Percentiles rank a stretch among this genome's conserved stretches.
These are phyloP conservation scores for Cymbidium sinense DNA, from an alignment of 106 monocot genomes.

Conservation along the genomic window DNA sequence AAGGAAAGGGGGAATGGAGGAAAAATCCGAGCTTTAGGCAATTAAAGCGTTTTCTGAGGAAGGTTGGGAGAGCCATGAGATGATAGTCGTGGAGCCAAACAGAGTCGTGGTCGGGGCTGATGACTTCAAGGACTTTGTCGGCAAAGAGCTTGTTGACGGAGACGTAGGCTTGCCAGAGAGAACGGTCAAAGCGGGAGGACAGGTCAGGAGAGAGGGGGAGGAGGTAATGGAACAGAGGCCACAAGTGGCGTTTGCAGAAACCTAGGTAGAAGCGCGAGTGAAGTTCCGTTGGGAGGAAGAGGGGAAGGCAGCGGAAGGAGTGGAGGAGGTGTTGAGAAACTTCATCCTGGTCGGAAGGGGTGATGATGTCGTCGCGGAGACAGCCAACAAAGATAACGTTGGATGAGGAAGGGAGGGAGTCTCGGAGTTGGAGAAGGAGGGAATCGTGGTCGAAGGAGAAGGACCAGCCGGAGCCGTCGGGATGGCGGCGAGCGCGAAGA, in stretches of 20 bases:
- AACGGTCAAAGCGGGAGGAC: slow-evolving; percentile 39
- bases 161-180: slow-evolving; percentile 47
- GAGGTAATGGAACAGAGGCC: slow-evolving; percentile 11
- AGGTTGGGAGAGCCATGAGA: slow-evolving; percentile 50
- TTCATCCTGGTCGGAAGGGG: slow-evolving; percentile 9
- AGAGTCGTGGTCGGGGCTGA: slow-evolving; percentile 42
- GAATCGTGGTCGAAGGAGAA: slow-evolving; percentile 9
- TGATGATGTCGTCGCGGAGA: slow-evolving; percentile 8
- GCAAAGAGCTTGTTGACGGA: slow-evolving; percentile 59
- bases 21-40: slow-evolving; percentile 49
- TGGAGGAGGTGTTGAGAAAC: slow-evolving; percentile 1
- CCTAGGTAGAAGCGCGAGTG: slow-evolving; percentile 2
- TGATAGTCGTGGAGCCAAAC: slow-evolving; percentile 59
- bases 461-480: slow-evolving; percentile 4
- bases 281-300: slow-evolving; percentile 4
- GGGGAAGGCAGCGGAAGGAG: slow-evolving; percentile 7
- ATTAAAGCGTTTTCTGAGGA: slow-evolving; percentile 42
- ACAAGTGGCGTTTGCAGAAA: slow-evolving; percentile 7
- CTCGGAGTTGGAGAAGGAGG: slow-evolving; percentile 7
- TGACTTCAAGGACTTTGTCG: slow-evolving; percentile 46
- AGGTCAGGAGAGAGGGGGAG: slow-evolving; percentile 24
- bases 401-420: slow-evolving; percentile 7
- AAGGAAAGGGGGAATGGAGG: slow-evolving; percentile 51
- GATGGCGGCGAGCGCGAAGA: background rate
- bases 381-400: slow-evolving; percentile 5